Percentiles rank a stretch among this genome's conserved stretches.
Conservation (phyloP, 768 basidiomycete genomes). For the Sistotremastrum niveocremeum region DNA sequence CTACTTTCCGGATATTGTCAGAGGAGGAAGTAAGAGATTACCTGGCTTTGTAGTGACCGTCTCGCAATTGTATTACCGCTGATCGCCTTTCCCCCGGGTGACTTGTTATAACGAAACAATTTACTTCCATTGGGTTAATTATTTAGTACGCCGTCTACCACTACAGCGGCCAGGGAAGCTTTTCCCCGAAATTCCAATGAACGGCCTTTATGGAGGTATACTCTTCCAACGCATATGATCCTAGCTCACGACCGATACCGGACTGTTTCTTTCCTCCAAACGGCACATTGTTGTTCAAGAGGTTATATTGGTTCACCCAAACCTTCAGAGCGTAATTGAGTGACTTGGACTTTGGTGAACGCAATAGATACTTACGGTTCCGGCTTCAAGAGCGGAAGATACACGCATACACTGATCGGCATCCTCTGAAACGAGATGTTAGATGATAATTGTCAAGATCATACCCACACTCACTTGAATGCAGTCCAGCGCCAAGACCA, state of each 20-base stretch:
- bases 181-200: constrained; percentile 82
- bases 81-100: too few species aligned
- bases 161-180: constrained; percentile 64
- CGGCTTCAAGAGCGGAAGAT: constrained; percentile 73
- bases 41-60: constrained; percentile 49
- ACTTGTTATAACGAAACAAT: too few species aligned
- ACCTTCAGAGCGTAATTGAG: constrained; percentile 31
- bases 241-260: constrained; percentile 79
- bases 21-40: constrained; percentile 98
- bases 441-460: constrained; percentile 2
- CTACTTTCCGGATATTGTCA: constrained; percentile 87
- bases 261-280: constrained; percentile 95
- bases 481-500: constrained; percentile 84
- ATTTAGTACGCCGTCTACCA: neutral
- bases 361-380: constrained; percentile 44
- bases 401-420: constrained; percentile 85
- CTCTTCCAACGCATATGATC: constrained; percentile 72
- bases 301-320: constrained; percentile 87
- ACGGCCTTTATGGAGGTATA: constrained; percentile 74
- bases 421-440: constrained; percentile 35
- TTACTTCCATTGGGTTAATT: too few species aligned
- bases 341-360: constrained; percentile 4
- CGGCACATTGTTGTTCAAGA: constrained; percentile 77
- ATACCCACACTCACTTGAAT: constrained; percentile 47
- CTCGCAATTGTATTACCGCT: too few species aligned